These are phyloP conservation scores for Starmera dryadoides DNA, from an alignment of 805 yeast genomes.

Conservation along the genomic window DNA sequence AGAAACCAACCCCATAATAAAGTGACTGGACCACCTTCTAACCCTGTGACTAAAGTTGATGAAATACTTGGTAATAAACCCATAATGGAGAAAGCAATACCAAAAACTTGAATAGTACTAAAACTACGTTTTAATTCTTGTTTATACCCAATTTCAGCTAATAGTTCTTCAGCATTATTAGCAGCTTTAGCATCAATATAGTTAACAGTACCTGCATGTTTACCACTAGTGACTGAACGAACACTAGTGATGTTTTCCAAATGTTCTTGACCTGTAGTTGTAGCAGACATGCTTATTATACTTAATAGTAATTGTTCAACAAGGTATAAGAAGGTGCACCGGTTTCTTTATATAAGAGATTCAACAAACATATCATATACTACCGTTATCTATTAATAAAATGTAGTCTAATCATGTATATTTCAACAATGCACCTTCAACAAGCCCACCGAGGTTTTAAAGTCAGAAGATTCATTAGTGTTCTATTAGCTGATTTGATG, in stretches of 20 bases:
- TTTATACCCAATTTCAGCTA: slow-evolving; percentile 52
- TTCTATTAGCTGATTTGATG: not conserved
- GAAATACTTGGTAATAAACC: slow-evolving; percentile 62
- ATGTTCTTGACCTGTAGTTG: not conserved
- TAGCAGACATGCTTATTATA: not conserved
- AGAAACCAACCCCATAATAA: slow-evolving; percentile 66
- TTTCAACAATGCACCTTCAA: too few relatives aligned
- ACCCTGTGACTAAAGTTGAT: slow-evolving; percentile 42
- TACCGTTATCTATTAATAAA: too few relatives aligned
- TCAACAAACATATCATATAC: too few relatives aligned
- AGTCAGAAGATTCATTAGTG: not conserved
- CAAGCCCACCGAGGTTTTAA: not conserved
- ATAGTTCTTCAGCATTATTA: slow-evolving; percentile 13
- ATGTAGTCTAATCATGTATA: too few relatives aligned
- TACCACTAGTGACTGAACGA: not conserved
- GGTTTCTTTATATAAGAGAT: too few relatives aligned
- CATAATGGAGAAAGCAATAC: slow-evolving; percentile 69
- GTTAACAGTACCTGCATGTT: not conserved
- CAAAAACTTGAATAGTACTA: slow-evolving; percentile 57
- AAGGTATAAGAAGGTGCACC: not conserved
- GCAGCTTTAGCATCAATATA: slow-evolving; percentile 4
- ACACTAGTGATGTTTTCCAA: not conserved
- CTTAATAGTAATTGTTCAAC: too few relatives aligned
- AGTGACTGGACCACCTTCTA: slow-evolving; percentile 49
- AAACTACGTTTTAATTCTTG: slow-evolving; percentile 59